Conservation (phyloP, 2,329 filamentous ascomycete genomes). For the Stagonosporopsis vannaccii region DNA sequence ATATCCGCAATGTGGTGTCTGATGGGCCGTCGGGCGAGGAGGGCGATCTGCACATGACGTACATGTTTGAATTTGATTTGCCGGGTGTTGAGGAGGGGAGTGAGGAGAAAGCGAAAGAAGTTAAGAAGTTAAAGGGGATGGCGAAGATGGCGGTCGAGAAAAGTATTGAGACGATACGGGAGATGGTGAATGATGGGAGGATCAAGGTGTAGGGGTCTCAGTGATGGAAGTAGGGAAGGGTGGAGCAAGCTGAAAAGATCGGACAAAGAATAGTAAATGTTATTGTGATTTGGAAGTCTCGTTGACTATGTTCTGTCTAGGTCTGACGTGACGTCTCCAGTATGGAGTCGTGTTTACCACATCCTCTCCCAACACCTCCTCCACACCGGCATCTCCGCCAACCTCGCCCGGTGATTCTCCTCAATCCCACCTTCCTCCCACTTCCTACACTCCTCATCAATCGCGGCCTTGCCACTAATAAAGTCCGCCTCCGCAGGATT, state of each 20-base stretch:
- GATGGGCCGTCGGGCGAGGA: slow-evolving; percentile 45
- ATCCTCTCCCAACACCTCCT: slow-evolving; percentile 18
- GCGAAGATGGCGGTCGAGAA: slow-evolving; percentile 54
- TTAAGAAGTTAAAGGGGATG: slow-evolving; percentile 36
- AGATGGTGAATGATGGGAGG: slow-evolving; percentile 51
- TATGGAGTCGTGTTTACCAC: slow-evolving; percentile 5
- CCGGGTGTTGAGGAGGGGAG: slow-evolving; percentile 46
- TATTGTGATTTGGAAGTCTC: not conserved
- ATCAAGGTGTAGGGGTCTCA: slow-evolving; percentile 21
- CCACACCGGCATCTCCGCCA: slow-evolving; percentile 15
- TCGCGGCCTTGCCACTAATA: slow-evolving; percentile 51
- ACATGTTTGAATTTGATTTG: slow-evolving; percentile 54
- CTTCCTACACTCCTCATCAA: slow-evolving; percentile 51
- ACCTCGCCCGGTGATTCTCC: slow-evolving; percentile 11
- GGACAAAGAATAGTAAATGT: no score
- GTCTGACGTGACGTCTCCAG: not conserved
- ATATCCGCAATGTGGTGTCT: slow-evolving; percentile 56
- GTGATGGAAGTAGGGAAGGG: not conserved
- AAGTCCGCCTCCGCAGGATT: slow-evolving; percentile 49
- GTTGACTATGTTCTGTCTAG: not conserved
- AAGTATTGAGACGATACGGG: slow-evolving; percentile 53
- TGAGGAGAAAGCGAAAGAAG: slow-evolving; percentile 42
- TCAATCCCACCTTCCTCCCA: slow-evolving; percentile 20
- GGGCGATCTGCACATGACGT: slow-evolving; percentile 54
- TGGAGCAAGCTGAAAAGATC: not conserved